Evolutionary conservation across 2,329 filamentous ascomycete species (phyloP), one percentile per base, ranked within the genome.

Genomic region (Aspergillus sergii): DNA sequence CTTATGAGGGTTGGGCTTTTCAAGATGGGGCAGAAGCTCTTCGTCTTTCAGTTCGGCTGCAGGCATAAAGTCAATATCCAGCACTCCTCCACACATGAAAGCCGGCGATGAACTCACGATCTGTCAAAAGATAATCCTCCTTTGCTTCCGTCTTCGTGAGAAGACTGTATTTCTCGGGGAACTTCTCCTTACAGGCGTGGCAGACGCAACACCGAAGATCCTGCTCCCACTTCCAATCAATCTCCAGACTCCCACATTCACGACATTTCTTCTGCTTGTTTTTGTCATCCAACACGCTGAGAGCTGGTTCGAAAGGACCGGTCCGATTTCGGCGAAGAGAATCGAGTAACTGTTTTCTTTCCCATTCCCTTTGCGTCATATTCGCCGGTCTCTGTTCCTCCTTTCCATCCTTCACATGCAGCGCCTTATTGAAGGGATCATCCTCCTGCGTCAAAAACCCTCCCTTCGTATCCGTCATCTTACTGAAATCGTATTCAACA

Each of bases 391-490:
- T 93, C 68, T 88, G 84, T 59, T 89, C 86, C 10, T 69, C 68
- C 30, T 85, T 79, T 58, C 85, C 77, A 68, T 80, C 80, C 10
- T 76, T 81, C 8, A 81, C 83, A 70, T 89, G 87, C 71, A 94
- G 83, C 10, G 90, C 92, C 69, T 90, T 90, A 75, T 97, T 97
- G 75, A 90, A 88, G 1, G 95, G 95, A 77, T 99, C 95, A 74
- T 99, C 95, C 66, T 94, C 91, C 1, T 87, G 86, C n/a, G 90
- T 91, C 68, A 99, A 80, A 78, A 99, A 99, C 0, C 95, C 95
- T 66, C 95, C 95, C 75, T 97, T 97, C 0, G 94, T 98, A 77
- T 99, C 95, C 8, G 91, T 96, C 93, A 99, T 98, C 80, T 94
- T 91, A 75, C 91, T 94, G 80, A 99, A 95, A 78, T 99, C 95